A percentile compares a stretch with the other conserved stretches of the same genome.
phyloP scores from a whole-genome alignment of 1,284 basidiomycete genomes.

The Moesziomyces sp. region DNA sequence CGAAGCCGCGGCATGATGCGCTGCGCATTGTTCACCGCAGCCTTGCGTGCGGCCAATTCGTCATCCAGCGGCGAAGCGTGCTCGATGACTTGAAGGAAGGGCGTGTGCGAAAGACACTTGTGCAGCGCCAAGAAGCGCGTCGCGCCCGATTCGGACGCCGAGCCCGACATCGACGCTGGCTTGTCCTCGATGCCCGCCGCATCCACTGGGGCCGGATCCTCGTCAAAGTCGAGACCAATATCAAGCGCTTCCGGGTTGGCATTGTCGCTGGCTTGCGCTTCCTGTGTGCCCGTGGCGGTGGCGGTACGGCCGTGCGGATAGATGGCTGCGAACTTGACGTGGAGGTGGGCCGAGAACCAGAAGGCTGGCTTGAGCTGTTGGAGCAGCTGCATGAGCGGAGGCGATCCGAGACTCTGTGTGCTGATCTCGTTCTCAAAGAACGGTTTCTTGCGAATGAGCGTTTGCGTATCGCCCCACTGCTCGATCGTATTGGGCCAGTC shows the following conservation, averaged over 20 bases:
- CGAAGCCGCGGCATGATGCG: conserved; percentile 67
- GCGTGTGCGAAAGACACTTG: conserved; percentile 84
- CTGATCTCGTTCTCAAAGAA: conserved; percentile 80
- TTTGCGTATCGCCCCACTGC: conserved; percentile 78
- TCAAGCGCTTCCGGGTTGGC: conserved; percentile 54
- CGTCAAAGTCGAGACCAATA: conserved; percentile 41
- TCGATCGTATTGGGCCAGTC: conserved; percentile 95
- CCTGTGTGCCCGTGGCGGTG: not conserved
- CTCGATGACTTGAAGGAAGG: conserved; percentile 74
- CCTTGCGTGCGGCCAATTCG: conserved; percentile 24
- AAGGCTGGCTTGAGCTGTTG: conserved; percentile 80
- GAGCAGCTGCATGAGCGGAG: conserved; percentile 84
- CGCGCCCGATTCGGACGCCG: not conserved
- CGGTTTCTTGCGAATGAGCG: conserved; percentile 80
- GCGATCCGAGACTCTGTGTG: conserved; percentile 82
- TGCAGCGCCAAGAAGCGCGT: conserved; percentile 92
- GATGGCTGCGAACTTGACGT: conserved; percentile 74
- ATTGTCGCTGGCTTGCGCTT: not conserved
- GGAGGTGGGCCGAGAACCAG: conserved; percentile 97
- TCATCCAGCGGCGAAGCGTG: conserved; percentile 30
- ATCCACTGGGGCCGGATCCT: not conserved
- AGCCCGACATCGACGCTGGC: no score
- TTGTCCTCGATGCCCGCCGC: not conserved
- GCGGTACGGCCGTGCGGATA: conserved; percentile 15
- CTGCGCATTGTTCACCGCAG: conserved; percentile 9